Evolutionary conservation across 495 filamentous ascomycete genomes (phyloP).

Genomic region (Podospora appendiculata): DNA sequence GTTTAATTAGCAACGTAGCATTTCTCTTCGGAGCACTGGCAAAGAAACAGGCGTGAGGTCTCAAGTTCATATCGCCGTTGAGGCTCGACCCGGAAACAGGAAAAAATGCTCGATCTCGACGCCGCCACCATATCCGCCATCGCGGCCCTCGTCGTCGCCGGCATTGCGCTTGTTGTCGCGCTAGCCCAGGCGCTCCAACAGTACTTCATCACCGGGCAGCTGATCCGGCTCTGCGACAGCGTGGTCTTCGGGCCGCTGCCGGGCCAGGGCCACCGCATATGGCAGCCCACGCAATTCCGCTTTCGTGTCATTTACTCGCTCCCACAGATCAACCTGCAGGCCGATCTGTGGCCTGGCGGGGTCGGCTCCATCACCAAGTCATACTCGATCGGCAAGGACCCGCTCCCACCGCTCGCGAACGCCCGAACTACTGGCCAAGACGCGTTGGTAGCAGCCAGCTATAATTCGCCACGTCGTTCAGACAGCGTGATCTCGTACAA

Average conservation of each 20-base stretch:
- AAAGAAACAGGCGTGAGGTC: too few relatives aligned
- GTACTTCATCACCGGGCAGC: neutral
- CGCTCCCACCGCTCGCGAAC: neutral
- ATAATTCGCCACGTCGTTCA: neutral
- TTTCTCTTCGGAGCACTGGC: too few relatives aligned
- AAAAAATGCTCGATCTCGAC: neutral
- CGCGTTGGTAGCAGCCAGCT: neutral
- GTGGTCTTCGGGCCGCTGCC: neutral
- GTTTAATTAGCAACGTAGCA: too few relatives aligned
- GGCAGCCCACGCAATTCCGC: neutral
- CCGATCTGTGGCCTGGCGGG: neutral
- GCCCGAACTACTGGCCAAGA: neutral
- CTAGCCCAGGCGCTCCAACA: neutral
- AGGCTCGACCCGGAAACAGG: too few relatives aligned
- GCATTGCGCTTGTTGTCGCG: neutral
- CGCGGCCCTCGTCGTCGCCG: neutral
- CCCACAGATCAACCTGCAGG: neutral
- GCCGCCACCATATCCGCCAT: neutral
- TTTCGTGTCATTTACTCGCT: neutral
- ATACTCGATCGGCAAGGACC: neutral
- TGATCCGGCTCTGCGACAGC: neutral
- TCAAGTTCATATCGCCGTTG: too few relatives aligned
- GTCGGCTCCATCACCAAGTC: neutral
- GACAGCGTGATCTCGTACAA: too few relatives aligned
- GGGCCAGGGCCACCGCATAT: neutral